These are phyloP conservation scores for Paraleonurus japonicus DNA, from an alignment of 257 asterid genomes.

Conservation along the genomic window DNA sequence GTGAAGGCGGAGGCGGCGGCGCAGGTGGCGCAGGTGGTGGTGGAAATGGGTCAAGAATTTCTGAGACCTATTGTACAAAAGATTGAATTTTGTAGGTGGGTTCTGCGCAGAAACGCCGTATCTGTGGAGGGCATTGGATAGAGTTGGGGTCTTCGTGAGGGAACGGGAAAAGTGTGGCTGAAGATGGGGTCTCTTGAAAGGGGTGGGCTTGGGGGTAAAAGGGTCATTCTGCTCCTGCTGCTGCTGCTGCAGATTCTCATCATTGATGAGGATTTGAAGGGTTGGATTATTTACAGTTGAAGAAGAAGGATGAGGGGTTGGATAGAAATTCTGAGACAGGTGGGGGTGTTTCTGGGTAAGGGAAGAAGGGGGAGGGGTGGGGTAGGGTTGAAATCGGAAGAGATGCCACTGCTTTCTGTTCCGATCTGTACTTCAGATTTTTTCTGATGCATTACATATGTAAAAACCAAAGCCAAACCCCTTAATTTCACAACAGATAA, in stretches of 20 bases:
- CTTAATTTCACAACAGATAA: conserved; percentile 3
- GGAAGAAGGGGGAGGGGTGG: conserved; percentile 59
- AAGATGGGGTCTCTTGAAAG: conserved; percentile 67
- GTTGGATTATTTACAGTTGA: conserved; percentile 33
- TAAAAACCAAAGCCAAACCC: conserved; percentile 25
- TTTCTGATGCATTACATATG: conserved; percentile 93
- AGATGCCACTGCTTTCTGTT: conserved; percentile 97
- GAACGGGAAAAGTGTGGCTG: conserved; percentile 50
- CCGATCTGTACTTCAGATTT: conserved; percentile 98
- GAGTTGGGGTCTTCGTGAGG: conserved; percentile 55
- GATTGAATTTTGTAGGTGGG: conserved; percentile 40
- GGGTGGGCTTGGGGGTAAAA: conserved; percentile 58
- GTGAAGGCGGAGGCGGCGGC: conserved; percentile 74
- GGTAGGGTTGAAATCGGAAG: conserved; percentile 97
- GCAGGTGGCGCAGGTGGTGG: conserved; percentile 63
- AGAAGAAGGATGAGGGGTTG: conserved; percentile 36
- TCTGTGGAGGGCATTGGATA: conserved; percentile 57
- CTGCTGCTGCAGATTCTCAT: conserved; percentile 30
- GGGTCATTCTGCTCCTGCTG: conserved; percentile 51
- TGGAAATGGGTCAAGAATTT: conserved; percentile 57
- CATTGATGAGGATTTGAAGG: conserved; percentile 54
- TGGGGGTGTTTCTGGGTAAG: conserved; percentile 61
- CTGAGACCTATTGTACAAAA: conserved; percentile 44
- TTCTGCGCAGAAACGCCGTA: conserved; percentile 38
- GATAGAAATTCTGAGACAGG: conserved; percentile 30